Evolutionary conservation across 2,329 filamentous ascomycete genomes (phyloP).

Genomic region (Apiospora koreana): DNA sequence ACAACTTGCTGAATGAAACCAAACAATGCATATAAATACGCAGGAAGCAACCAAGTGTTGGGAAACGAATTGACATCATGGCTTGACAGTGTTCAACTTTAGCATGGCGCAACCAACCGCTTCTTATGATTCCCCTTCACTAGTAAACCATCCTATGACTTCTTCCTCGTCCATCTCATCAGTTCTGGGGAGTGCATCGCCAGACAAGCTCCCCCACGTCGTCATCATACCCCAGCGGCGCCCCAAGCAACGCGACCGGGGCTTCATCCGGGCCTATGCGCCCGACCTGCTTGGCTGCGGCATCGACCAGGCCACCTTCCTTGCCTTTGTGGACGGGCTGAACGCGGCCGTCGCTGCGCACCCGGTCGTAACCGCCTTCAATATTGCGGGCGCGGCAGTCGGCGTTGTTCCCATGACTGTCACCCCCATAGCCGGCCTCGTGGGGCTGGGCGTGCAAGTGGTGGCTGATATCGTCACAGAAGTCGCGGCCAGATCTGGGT

Average conservation of each 20-base stretch:
- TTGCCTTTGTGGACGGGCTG: not conserved
- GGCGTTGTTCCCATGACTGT: not conserved
- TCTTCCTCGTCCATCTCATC: not conserved
- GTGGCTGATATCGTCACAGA: not conserved
- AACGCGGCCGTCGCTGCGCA: not conserved
- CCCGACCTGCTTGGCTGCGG: not conserved
- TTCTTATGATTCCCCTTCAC: not conserved
- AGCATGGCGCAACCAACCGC: not conserved
- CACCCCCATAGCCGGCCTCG: not conserved
- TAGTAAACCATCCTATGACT: not conserved
- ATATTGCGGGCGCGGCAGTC: not conserved
- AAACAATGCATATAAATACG: not conserved
- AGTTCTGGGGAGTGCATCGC: not conserved
- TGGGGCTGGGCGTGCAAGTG: not conserved
- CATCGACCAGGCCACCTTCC: not conserved
- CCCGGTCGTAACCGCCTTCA: not conserved
- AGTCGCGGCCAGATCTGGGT: not conserved
- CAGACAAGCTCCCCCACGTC: not conserved
- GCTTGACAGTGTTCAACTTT: not conserved
- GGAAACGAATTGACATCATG: too few relatives aligned
- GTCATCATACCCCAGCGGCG: constrained; percentile 7
- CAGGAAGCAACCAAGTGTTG: too few relatives aligned
- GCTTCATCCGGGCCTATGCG: not conserved
- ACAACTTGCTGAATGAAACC: too few relatives aligned
- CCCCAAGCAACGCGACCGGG: not conserved